phyloP scores from a whole-genome alignment of 345 rosid genomes.

The Linum lewisii region DNA sequence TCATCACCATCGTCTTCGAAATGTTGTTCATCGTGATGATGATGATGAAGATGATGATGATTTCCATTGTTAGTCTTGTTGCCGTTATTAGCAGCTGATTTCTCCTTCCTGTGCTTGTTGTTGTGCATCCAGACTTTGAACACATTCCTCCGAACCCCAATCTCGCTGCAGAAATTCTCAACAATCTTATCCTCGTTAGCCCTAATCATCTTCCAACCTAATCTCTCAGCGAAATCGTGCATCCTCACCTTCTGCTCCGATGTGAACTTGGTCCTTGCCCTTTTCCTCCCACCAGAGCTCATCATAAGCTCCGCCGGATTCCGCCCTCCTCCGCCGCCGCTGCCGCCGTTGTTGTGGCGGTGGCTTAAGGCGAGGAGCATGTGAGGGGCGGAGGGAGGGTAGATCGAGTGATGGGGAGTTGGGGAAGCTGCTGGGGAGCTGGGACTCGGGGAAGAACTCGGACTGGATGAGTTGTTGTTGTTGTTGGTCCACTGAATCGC shows the following conservation, averaged over 20 bases:
- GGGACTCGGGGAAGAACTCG: conserved; percentile 43
- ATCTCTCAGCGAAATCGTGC: conserved; percentile 51
- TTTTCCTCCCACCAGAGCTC: conserved; percentile 23
- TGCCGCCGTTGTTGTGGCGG: neutral
- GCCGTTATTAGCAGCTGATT: too few species aligned
- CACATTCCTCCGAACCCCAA: conserved; percentile 54
- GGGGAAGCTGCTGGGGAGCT: conserved; percentile 58
- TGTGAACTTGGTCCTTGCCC: conserved; percentile 63
- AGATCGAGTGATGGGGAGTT: conserved; percentile 47
- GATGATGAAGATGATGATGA: too few species aligned
- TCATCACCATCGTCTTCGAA: too few species aligned
- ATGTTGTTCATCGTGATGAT: too few species aligned
- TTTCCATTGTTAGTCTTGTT: too few species aligned
- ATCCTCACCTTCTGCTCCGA: conserved; percentile 62
- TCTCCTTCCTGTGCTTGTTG: conserved; percentile 29
- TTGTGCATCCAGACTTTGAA: conserved; percentile 87
- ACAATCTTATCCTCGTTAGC: conserved; percentile 34
- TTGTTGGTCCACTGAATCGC: conserved; percentile 15
- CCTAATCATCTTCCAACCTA: conserved; percentile 68
- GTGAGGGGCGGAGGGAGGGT: conserved; percentile 63
- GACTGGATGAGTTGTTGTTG: conserved; percentile 30
- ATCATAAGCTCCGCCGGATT: conserved; percentile 17
- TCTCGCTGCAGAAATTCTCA: conserved; percentile 45
- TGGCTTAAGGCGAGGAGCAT: conserved; percentile 49
- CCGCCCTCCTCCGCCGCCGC: neutral